A percentile compares a stretch with the other conserved stretches of the same genome.
Evolutionary conservation across 768 basidiomycete genomes (phyloP).

Genomic region (Suillus brevipes): DNA sequence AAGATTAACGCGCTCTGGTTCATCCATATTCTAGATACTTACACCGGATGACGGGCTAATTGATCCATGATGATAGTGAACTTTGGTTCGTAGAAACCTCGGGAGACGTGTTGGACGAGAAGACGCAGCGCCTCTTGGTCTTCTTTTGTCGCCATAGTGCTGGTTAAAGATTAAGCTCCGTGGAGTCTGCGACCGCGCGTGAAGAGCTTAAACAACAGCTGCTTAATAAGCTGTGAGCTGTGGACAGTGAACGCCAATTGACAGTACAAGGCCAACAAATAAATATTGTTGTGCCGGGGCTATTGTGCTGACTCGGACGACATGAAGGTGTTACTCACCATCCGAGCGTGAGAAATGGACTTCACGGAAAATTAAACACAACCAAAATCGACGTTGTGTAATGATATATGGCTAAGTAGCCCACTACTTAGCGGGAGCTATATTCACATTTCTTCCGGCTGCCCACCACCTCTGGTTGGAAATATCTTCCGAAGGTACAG

Average conservation of each 20-base stretch:
- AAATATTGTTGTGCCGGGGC: too few species aligned
- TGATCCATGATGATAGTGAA: constrained; percentile 93
- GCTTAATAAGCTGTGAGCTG: not conserved
- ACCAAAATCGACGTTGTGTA: too few species aligned
- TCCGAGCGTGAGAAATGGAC: too few species aligned
- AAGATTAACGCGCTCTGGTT: constrained; percentile 22
- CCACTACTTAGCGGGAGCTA: too few species aligned
- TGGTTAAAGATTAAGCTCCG: not conserved
- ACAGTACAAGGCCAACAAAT: too few species aligned
- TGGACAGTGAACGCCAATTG: not conserved
- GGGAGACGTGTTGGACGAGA: constrained; percentile 90
- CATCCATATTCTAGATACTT: constrained; percentile 51
- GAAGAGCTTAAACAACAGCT: not conserved
- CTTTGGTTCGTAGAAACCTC: constrained; percentile 93
- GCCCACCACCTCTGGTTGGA: too few species aligned
- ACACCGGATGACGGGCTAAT: constrained; percentile 91
- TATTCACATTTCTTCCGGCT: too few species aligned
- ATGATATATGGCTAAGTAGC: too few species aligned
- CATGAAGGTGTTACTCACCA: too few species aligned
- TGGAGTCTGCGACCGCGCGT: not conserved
- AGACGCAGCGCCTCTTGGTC: constrained; percentile 80
- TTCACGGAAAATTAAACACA: too few species aligned
- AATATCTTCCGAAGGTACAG: too few species aligned
- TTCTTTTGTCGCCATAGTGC: constrained; percentile 64
- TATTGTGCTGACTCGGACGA: too few species aligned